Conservation (phyloP, 352 stramenopile species). For the Halophytophthora polymorphica region DNA sequence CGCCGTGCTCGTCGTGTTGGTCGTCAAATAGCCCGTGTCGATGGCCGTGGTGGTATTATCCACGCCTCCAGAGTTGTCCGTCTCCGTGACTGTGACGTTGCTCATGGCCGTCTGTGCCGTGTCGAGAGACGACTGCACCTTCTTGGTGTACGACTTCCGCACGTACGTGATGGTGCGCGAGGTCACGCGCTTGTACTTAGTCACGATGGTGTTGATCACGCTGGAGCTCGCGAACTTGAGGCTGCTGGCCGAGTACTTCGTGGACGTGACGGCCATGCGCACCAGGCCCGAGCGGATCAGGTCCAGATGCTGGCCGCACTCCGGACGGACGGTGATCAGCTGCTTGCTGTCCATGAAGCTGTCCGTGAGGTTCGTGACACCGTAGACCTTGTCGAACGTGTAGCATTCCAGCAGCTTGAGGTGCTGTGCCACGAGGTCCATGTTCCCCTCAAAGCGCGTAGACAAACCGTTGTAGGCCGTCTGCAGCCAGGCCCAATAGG, state of each 20-base stretch:
- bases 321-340: constrained; percentile 41
- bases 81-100: constrained; percentile 29
- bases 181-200: constrained; percentile 34
- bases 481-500: constrained; percentile 63
- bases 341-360: constrained; percentile 55
- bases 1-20: constrained; percentile 26
- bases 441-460: constrained; percentile 55
- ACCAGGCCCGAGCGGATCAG: constrained; percentile 42
- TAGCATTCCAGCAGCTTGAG: constrained; percentile 61
- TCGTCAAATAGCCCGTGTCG: constrained; percentile 29
- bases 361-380: constrained; percentile 39
- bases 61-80: constrained; percentile 10
- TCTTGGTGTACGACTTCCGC: constrained; percentile 34
- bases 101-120: constrained; percentile 19
- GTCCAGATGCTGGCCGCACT: constrained; percentile 51
- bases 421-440: constrained; percentile 57
- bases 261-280: constrained; percentile 37
- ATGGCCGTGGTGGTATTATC: constrained; percentile 23
- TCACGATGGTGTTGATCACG: constrained; percentile 39
- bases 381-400: constrained; percentile 54
- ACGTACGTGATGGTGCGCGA: constrained; percentile 32
- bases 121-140: constrained; percentile 27
- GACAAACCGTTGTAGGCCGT: constrained; percentile 54
- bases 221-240: constrained; percentile 44
- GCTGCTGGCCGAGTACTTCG: constrained; percentile 38